phyloP scores from a whole-genome alignment of 2,329 filamentous ascomycete species.

The Macrophomina pseudophaseolina region DNA sequence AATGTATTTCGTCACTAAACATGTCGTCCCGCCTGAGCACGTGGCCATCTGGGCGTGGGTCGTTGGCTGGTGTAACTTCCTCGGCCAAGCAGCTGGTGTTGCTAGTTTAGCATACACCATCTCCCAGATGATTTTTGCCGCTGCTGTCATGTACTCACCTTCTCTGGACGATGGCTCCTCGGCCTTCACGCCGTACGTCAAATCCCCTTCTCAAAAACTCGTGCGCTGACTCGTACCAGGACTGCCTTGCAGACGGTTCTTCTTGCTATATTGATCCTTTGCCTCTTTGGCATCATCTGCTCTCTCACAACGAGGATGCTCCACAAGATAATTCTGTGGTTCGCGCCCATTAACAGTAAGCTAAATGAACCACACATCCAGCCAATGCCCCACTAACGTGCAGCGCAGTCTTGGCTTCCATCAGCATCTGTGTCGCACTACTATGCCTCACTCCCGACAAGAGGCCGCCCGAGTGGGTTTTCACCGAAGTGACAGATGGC shows the following conservation, averaged over 20 bases:
- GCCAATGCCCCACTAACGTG: slow-evolving; percentile 11
- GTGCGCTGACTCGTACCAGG: slow-evolving; percentile 41
- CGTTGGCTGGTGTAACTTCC: slow-evolving; percentile 70
- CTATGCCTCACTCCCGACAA: slow-evolving; percentile 64
- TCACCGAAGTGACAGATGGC: slow-evolving; percentile 64
- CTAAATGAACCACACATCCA: neutral
- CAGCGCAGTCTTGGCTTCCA: slow-evolving; percentile 60
- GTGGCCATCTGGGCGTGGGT: slow-evolving; percentile 69
- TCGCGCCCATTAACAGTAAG: slow-evolving; percentile 68
- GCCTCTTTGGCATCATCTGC: slow-evolving; percentile 64
- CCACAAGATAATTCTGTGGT: slow-evolving; percentile 67
- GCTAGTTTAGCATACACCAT: slow-evolving; percentile 68
- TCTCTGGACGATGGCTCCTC: slow-evolving; percentile 55
- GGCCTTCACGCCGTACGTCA: slow-evolving; percentile 61
- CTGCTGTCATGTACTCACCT: slow-evolving; percentile 64
- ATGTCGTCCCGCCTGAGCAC: slow-evolving; percentile 65
- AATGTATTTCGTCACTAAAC: slow-evolving; percentile 72
- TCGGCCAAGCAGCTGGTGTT: slow-evolving; percentile 68
- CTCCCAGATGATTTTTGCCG: slow-evolving; percentile 67
- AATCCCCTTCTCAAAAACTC: neutral
- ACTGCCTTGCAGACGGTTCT: slow-evolving; percentile 64
- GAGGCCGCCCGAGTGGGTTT: slow-evolving; percentile 64
- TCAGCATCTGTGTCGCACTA: slow-evolving; percentile 64
- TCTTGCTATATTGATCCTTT: slow-evolving; percentile 61
- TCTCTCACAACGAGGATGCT: slow-evolving; percentile 65